Evolutionary conservation across 1,284 basidiomycete species (phyloP).

Genomic region (Rhodotorula sp.): DNA sequence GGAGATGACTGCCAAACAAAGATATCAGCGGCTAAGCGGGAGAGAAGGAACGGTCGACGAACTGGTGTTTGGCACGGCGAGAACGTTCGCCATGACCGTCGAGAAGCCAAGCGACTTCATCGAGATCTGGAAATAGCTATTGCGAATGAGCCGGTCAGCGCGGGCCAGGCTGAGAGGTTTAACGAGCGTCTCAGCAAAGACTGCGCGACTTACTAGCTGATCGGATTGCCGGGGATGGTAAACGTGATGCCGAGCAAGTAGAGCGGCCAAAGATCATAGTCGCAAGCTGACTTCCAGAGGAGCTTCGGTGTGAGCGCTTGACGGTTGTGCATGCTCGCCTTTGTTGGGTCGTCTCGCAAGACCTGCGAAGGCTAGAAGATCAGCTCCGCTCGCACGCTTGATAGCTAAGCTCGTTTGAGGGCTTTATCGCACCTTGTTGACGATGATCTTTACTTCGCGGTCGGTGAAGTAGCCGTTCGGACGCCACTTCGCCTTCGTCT

Average conservation of each 20-base stretch:
- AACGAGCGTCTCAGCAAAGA: not conserved
- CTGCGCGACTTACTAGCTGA: not conserved
- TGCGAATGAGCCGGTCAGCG: not conserved
- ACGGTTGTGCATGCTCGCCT: slow-evolving; percentile 53
- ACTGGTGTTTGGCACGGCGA: slow-evolving; percentile 45
- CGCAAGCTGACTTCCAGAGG: slow-evolving; percentile 45
- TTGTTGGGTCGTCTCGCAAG: slow-evolving; percentile 47
- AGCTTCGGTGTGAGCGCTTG: slow-evolving; percentile 41
- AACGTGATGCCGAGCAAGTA: slow-evolving; percentile 17
- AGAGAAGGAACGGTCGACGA: no score
- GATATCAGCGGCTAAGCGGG: no score
- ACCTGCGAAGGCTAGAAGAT: not conserved
- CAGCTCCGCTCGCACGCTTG: slow-evolving; percentile 29
- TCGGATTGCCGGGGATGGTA: not conserved
- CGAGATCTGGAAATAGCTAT: slow-evolving; percentile 19
- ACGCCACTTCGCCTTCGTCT: slow-evolving; percentile 45
- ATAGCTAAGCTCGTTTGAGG: no score
- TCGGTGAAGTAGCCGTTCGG: slow-evolving; percentile 51
- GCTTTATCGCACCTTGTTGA: slow-evolving; percentile 48
- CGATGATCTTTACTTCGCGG: slow-evolving; percentile 52
- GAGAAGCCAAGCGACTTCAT: slow-evolving; percentile 44
- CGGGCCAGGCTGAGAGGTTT: not conserved
- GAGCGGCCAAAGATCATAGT: slow-evolving; percentile 47
- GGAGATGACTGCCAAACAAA: slow-evolving; percentile 38
- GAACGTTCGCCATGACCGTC: slow-evolving; percentile 50